Evolutionary conservation across 306 rosid species (phyloP).

Genomic region (Coriaria nepalensis): DNA sequence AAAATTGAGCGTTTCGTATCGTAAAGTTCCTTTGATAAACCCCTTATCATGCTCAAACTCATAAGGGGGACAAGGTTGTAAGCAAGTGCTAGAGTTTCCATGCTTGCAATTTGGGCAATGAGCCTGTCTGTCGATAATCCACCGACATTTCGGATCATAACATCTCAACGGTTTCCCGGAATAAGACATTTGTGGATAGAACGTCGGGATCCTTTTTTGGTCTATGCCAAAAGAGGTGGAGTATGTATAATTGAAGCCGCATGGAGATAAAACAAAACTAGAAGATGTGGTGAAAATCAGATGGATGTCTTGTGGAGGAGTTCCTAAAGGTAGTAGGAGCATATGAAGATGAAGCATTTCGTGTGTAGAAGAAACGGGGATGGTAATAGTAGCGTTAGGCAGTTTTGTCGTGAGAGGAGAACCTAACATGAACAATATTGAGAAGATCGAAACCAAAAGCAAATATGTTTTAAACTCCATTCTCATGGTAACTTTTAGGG

Average conservation of each 20-base stretch:
- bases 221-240: too few species aligned
- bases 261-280: too few species aligned
- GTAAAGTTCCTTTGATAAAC: neutral
- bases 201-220: too few species aligned
- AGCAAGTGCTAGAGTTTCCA: neutral
- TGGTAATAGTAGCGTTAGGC: too few species aligned
- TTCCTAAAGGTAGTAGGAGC: slow-evolving; percentile 4
- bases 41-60: neutral
- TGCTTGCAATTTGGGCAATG: neutral
- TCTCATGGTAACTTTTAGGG: too few species aligned
- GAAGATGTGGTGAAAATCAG: neutral
- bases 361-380: too few species aligned
- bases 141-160: neutral
- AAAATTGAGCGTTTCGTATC: neutral
- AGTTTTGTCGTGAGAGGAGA: too few species aligned
- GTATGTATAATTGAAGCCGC: too few species aligned
- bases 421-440: too few species aligned
- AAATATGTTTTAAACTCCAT: too few species aligned
- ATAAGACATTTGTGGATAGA: neutral
- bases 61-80: neutral
- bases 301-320: slow-evolving; percentile 1
- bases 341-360: neutral
- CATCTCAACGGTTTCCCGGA: neutral
- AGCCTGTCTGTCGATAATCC: too few species aligned
- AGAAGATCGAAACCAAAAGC: too few species aligned